Percentiles rank a stretch among this genome's conserved stretches.
Evolutionary conservation across 106 monocot genomes (phyloP).

Genomic region (Acanthochlamys bracteata): DNA sequence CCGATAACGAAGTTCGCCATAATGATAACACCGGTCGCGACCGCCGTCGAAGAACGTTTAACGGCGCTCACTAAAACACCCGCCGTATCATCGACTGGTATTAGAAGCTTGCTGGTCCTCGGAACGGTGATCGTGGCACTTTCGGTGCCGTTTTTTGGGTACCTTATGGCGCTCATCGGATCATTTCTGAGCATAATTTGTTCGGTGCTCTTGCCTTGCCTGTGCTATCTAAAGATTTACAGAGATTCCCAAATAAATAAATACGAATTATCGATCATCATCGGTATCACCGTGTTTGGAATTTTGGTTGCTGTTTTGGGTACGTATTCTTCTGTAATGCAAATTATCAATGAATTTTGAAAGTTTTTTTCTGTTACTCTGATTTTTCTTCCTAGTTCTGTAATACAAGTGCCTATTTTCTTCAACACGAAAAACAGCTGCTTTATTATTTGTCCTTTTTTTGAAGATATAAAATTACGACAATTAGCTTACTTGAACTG

Average conservation of each 20-base stretch:
- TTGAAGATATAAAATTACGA: too few species aligned
- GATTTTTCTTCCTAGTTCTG: too few species aligned
- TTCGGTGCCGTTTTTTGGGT: slow-evolving; percentile 36
- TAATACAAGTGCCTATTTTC: too few species aligned
- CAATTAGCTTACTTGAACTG: too few species aligned
- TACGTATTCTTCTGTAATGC: slow-evolving; percentile 15
- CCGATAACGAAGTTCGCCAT: slow-evolving; percentile 27
- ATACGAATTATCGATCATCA: slow-evolving; percentile 4
- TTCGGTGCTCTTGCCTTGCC: slow-evolving; percentile 36
- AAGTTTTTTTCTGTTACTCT: too few species aligned
- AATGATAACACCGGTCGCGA: slow-evolving; percentile 18
- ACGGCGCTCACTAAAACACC: slow-evolving; percentile 2
- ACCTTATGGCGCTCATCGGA: slow-evolving; percentile 37
- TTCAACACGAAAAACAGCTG: too few species aligned
- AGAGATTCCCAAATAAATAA: background rate
- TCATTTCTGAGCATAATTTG: slow-evolving; percentile 33
- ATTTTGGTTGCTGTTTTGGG: slow-evolving; percentile 11
- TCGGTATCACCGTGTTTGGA: slow-evolving; percentile 9
- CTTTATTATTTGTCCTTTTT: too few species aligned
- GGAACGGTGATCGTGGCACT: slow-evolving; percentile 31
- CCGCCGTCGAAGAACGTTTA: slow-evolving; percentile 23
- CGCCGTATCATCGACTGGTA: slow-evolving; percentile 1
- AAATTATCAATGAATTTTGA: slow-evolving; percentile 15
- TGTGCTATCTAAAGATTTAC: slow-evolving; percentile 31
- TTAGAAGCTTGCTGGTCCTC: slow-evolving; percentile 28